Evolutionary conservation across 768 basidiomycete genomes (phyloP), one percentile per base, ranked within the genome.

Genomic region (Grammothele lineata): DNA sequence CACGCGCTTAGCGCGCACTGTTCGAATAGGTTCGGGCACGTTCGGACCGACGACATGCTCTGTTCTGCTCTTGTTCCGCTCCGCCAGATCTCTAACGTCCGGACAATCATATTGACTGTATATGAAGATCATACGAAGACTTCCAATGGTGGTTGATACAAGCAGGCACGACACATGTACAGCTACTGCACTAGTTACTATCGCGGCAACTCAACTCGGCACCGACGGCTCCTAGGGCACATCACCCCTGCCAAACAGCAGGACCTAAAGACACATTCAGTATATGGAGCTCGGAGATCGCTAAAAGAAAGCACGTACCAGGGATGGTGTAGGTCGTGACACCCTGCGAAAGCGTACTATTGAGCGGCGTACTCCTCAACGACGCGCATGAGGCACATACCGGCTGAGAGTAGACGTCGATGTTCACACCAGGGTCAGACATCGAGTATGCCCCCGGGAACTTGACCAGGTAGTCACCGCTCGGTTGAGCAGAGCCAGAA

Each of bases 301-400:
- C 46, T 42, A 49, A 47, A 21, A 53, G 48, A 19, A 51, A n/a
- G n/a, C n/a, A 53, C 23, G 48, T 56, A 34, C 70, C 71, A 23
- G 69, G 72, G 43, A 74, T 73, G 17, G 61, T 59, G 61, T 73
- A 73, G 42, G 62, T 69, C 27, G 69, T 67, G 40, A 48, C 51
- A 17, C 9, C 38, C 51, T 53, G 35, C 41, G n/a, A n/a, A n/a
- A n/a, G n/a, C n/a, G 54, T 54, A 1, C 56, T 58, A 36, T 64
- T 57, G 18, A 37, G 37, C 5, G 37, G 19, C 14, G 17, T 4
- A 4, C 17, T n/a, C 36, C n/a, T 9, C 6, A 7, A n/a, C 15
- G 1, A n/a, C 14, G 15, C n/a, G n/a, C n/a, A n/a, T n/a, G n/a
- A n/a, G n/a, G n/a, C 32, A 43, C 45, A 9, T 18, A 52, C 51